Percentiles rank a stretch among this genome's conserved stretches.
phyloP scores from a whole-genome alignment of 257 asterid genomes.

The Fraxinus americana region DNA sequence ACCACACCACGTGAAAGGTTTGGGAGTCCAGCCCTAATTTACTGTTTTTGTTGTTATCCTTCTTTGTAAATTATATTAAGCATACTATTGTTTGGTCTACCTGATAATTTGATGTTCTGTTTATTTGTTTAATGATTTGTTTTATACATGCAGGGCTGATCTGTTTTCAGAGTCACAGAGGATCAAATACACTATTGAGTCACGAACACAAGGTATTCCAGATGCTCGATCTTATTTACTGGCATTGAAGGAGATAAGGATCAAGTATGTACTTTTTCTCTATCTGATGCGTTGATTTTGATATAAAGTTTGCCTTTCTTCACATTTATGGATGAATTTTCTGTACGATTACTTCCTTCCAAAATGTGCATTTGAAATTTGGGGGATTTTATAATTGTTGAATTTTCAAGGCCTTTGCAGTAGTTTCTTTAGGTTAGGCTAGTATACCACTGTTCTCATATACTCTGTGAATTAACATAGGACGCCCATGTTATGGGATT shows the following conservation, averaged over 20 bases:
- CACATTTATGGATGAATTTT: slow-evolving; percentile 9
- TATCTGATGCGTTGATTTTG: neutral
- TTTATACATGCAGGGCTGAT: slow-evolving; percentile 64
- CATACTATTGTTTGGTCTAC: neutral
- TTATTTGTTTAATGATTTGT: slow-evolving; percentile 1
- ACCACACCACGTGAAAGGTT: too few relatives aligned
- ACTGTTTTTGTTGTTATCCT: neutral
- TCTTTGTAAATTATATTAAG: neutral
- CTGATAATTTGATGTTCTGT: neutral
- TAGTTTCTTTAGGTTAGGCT: slow-evolving; percentile 15
- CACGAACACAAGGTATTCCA: slow-evolving; percentile 76
- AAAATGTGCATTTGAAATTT: neutral
- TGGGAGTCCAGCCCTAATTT: too few relatives aligned
- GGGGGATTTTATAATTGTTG: neutral
- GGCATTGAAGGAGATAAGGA: slow-evolving; percentile 77
- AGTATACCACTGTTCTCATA: neutral
- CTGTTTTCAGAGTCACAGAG: slow-evolving; percentile 86
- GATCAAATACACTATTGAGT: slow-evolving; percentile 74
- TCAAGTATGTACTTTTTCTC: slow-evolving; percentile 59
- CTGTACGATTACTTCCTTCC: neutral
- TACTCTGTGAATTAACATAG: neutral
- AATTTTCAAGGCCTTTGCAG: slow-evolving; percentile 17
- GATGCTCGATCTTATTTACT: slow-evolving; percentile 87
- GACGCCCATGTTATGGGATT: neutral
- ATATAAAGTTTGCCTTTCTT: neutral